Percentiles rank a stretch among this genome's conserved stretches.
These are phyloP conservation scores for Penicillium sp. DNA, from an alignment of 2,329 filamentous ascomycete species.

Conservation along the genomic window DNA sequence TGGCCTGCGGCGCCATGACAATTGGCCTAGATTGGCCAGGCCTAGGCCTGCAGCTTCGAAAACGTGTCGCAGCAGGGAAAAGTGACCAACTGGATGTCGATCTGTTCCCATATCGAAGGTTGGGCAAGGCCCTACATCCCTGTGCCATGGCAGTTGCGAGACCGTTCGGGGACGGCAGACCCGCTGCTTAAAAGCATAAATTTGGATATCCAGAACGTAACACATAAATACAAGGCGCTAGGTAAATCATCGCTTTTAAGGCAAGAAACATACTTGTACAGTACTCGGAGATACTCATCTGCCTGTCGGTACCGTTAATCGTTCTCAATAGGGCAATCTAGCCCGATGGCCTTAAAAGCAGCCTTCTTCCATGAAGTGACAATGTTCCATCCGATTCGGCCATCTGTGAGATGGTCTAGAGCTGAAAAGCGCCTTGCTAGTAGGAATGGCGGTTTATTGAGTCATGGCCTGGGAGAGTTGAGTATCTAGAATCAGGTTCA, in stretches of 20 bases:
- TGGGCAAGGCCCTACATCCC: background rate
- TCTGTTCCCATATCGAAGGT: background rate
- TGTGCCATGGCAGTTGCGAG: background rate
- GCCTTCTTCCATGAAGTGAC: conserved; percentile 68
- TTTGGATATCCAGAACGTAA: conserved; percentile 5
- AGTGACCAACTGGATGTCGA: background rate
- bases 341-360: conserved; percentile 66
- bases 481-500: no score
- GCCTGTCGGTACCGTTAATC: conserved; percentile 66
- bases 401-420: conserved; percentile 65
- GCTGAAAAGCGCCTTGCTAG: conserved; percentile 67
- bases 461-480: no score
- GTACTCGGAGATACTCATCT: conserved; percentile 64
- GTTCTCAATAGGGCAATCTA: conserved; percentile 63
- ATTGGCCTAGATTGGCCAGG: background rate
- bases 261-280: conserved; percentile 59
- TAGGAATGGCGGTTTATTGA: conserved; percentile 65
- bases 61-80: conserved; percentile 6
- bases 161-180: background rate
- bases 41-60: conserved; percentile 4
- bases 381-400: conserved; percentile 70
- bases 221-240: background rate
- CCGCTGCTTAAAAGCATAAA: conserved; percentile 1
- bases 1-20: background rate
- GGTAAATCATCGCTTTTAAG: conserved; percentile 4